Evolutionary conservation across 2,329 filamentous ascomycete genomes (phyloP).

Genomic region (Apiospora saccharicola): DNA sequence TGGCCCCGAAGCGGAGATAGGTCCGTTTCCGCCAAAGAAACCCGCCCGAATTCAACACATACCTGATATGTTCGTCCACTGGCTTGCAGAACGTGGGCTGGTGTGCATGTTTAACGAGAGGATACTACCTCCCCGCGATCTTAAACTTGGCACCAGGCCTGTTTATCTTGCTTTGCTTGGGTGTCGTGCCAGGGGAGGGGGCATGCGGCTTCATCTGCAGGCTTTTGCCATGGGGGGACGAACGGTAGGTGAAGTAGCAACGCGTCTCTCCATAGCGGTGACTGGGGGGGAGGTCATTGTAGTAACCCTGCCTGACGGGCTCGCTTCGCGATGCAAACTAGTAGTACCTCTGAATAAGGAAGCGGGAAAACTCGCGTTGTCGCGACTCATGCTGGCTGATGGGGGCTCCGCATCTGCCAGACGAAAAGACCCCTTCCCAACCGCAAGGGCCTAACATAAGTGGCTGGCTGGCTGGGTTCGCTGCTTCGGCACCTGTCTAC

Average conservation of each 20-base stretch:
- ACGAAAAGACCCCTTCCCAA: not conserved
- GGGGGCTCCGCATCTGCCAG: not conserved
- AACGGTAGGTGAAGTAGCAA: not conserved
- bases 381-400: slow-evolving; percentile 10
- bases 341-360: not conserved
- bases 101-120: not conserved
- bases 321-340: not conserved
- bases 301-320: not conserved
- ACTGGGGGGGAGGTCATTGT: not conserved
- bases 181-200: not conserved
- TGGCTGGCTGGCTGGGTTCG: not conserved
- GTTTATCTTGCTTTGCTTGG: not conserved
- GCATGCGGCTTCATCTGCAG: not conserved
- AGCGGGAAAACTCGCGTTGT: slow-evolving; percentile 2
- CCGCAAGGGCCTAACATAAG: not conserved
- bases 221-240: not conserved
- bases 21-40: not conserved
- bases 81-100: not conserved
- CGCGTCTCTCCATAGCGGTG: not conserved
- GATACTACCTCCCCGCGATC: not conserved
- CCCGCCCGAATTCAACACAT: not conserved
- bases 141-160: not conserved
- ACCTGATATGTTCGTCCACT: slow-evolving; percentile 2
- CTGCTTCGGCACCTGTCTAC: not conserved
- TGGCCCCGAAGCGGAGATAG: slow-evolving; percentile 11